Evolutionary conservation across 441 rosid species (phyloP).

Genomic region (Francoa sonchifolia): DNA sequence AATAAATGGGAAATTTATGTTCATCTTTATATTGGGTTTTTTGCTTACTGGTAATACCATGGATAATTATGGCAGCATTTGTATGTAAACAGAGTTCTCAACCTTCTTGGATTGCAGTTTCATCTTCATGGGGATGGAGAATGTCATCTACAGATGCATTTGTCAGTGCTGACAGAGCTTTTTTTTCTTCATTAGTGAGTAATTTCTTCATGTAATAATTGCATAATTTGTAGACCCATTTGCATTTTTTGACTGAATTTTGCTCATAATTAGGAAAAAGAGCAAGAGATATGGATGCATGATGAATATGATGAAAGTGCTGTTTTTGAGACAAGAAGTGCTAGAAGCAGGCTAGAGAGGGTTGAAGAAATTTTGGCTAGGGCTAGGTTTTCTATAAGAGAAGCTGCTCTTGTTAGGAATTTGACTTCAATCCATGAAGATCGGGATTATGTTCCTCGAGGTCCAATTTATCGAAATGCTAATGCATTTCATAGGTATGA

Average conservation of each 20-base stretch:
- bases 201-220: neutral
- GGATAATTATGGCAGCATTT: too few species aligned
- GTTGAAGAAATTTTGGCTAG: conserved; percentile 37
- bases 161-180: neutral
- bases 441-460: conserved; percentile 44
- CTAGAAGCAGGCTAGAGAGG: conserved; percentile 22
- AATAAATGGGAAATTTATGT: neutral
- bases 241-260: neutral
- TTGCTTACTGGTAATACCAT: too few species aligned
- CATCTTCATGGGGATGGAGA: neutral
- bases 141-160: conserved; percentile 5
- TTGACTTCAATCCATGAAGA: conserved; percentile 26
- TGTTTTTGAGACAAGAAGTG: neutral
- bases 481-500: conserved; percentile 53
- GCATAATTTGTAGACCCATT: neutral
- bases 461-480: conserved; percentile 52
- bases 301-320: conserved; percentile 7
- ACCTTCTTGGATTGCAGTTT: too few species aligned
- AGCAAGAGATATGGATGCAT: conserved; percentile 7
- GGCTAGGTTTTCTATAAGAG: conserved; percentile 41
- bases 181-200: conserved; percentile 6
- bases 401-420: conserved; percentile 35
- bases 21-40: neutral
- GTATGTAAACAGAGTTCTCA: too few species aligned
- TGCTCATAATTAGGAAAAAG: neutral